A percentile compares a stretch with the other conserved stretches of the same genome.
These are phyloP conservation scores for Microdochium nivale DNA, from an alignment of 2,329 filamentous ascomycete genomes.

Conservation along the genomic window DNA sequence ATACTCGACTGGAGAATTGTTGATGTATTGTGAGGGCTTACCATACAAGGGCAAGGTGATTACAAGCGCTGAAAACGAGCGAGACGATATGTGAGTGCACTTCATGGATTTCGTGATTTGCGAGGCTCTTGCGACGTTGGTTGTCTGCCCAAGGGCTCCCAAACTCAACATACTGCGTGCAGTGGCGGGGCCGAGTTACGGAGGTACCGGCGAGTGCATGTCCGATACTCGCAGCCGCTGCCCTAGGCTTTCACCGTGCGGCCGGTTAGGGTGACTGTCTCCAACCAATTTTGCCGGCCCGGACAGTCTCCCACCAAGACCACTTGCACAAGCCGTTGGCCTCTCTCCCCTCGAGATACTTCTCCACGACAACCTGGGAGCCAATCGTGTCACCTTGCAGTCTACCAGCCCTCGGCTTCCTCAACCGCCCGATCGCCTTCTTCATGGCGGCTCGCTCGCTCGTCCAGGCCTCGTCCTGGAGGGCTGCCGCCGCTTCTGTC, in stretches of 20 bases:
- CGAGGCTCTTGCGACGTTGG: too few species aligned
- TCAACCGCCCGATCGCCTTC: neutral
- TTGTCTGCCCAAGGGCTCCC: too few species aligned
- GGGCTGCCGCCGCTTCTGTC: slow-evolving; percentile 10
- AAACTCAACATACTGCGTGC: too few species aligned
- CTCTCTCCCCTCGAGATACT: neutral
- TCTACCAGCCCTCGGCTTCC: too few species aligned
- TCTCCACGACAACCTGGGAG: neutral
- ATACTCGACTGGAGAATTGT: too few species aligned
- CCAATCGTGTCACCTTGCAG: neutral
- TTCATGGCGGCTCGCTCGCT: neutral
- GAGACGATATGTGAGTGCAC: too few species aligned
- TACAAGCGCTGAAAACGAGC: too few species aligned
- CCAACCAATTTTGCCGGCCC: neutral
- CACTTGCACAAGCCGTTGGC: neutral
- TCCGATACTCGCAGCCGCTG: neutral
- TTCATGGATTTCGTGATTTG: too few species aligned
- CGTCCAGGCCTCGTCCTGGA: slow-evolving; percentile 8
- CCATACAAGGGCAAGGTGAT: too few species aligned
- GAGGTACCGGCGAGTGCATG: neutral
- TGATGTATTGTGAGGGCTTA: too few species aligned
- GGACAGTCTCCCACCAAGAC: neutral
- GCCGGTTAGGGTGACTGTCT: neutral
- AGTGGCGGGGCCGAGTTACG: too few species aligned
- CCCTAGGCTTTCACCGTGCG: neutral